These are phyloP conservation scores for Yarrowia phangngaensis DNA, from an alignment of 805 yeast species.

Conservation along the genomic window DNA sequence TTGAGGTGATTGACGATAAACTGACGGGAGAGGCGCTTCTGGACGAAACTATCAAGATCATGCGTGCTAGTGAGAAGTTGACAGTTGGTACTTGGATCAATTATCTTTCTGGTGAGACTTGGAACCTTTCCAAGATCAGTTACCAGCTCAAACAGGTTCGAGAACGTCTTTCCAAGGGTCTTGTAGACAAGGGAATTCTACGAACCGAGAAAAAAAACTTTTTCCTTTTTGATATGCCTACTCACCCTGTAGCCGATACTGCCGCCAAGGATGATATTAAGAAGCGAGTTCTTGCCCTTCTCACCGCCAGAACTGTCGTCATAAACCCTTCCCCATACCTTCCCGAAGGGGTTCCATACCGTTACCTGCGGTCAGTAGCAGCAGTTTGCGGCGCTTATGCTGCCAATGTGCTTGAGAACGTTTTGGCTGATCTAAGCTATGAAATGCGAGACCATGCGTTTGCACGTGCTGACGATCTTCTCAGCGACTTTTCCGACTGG, in stretches of 20 bases:
- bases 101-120: constrained; percentile 85
- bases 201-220: constrained; percentile 95
- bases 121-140: constrained; percentile 91
- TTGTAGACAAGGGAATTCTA: constrained; percentile 93
- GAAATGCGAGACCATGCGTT: constrained; percentile 91
- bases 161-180: constrained; percentile 91
- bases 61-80: constrained; percentile 78
- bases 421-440: constrained; percentile 63
- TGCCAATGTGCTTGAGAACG: constrained; percentile 93
- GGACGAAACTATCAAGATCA: constrained; percentile 88
- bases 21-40: constrained; percentile 93
- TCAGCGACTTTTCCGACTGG: constrained; percentile 74
- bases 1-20: constrained; percentile 79
- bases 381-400: constrained; percentile 89
- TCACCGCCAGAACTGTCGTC: constrained; percentile 67
- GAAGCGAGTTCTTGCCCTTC: constrained; percentile 62
- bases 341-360: constrained; percentile 63
- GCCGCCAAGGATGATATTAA: constrained; percentile 77
- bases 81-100: constrained; percentile 91
- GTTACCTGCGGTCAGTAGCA: constrained; percentile 71
- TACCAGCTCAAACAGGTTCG: constrained; percentile 97
- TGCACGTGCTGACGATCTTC: constrained; percentile 87
- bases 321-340: constrained; percentile 57
- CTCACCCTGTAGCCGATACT: constrained; percentile 91
- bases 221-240: constrained; percentile 94